These are phyloP conservation scores for Hysterangium stoloniferum DNA, from an alignment of 768 basidiomycete species.

Conservation along the genomic window DNA sequence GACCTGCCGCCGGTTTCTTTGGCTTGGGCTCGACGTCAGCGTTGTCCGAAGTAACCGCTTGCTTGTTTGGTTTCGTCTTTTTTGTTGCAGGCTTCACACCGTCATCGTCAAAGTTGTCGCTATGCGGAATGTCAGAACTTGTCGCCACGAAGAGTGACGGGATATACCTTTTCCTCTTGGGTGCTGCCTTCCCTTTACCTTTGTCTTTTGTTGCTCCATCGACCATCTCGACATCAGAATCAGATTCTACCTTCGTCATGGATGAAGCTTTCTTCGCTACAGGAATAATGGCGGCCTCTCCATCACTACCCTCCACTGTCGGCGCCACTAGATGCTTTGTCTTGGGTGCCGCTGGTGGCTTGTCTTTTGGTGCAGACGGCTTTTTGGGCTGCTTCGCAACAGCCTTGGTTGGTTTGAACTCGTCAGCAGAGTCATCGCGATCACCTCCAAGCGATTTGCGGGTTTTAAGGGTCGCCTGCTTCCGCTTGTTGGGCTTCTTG, in stretches of 20 bases:
- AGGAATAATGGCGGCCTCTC: constrained; percentile 33
- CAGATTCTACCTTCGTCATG: constrained; percentile 16
- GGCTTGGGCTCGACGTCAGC: not conserved
- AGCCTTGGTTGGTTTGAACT: constrained; percentile 47
- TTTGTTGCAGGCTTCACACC: constrained; percentile 1
- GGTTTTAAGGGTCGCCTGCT: constrained; percentile 48
- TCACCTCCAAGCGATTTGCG: constrained; percentile 38
- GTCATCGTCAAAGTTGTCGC: constrained; percentile 3
- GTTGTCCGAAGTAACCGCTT: constrained; percentile 27
- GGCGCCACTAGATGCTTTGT: constrained; percentile 24
- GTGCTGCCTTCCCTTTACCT: constrained; percentile 34
- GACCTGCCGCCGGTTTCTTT: not conserved
- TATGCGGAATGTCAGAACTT: not conserved
- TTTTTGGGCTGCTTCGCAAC: constrained; percentile 31
- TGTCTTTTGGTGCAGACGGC: constrained; percentile 20
- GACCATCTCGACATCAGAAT: constrained; percentile 11
- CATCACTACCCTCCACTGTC: constrained; percentile 24
- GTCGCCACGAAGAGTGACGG: not conserved
- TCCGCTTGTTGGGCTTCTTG: constrained; percentile 48
- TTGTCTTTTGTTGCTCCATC: constrained; percentile 32
- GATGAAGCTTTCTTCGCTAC: constrained; percentile 17
- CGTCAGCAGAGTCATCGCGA: constrained; percentile 40
- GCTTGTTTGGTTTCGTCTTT: constrained; percentile 22
- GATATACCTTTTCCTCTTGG: constrained; percentile 63
- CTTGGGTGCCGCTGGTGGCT: constrained; percentile 15